Conservation (phyloP, 768 basidiomycete genomes). For the Hygrocybe coccinea region DNA sequence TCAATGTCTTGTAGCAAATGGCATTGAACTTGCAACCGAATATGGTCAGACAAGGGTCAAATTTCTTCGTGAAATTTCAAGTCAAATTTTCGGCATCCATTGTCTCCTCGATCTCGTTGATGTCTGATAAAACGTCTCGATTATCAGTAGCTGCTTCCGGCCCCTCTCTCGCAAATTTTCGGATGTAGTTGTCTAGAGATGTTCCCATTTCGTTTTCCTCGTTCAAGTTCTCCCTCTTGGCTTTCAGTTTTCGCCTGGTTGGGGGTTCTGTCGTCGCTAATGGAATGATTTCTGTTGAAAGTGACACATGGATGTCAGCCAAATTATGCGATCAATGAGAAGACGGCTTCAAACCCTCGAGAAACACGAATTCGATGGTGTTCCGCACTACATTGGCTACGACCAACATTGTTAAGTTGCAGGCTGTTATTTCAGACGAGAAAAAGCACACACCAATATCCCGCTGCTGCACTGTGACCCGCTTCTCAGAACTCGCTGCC, state of each 20-base stretch:
- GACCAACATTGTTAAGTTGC: slow-evolving; percentile 1
- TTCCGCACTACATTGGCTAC: slow-evolving; percentile 58
- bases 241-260: not conserved
- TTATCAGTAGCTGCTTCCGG: too few relatives aligned
- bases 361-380: slow-evolving; percentile 72
- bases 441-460: slow-evolving; percentile 60
- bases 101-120: too few relatives aligned
- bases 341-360: slow-evolving; percentile 51
- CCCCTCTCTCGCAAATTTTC: too few relatives aligned
- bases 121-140: too few relatives aligned
- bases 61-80: too few relatives aligned
- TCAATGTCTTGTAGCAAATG: too few relatives aligned
- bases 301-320: not conserved
- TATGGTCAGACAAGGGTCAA: too few relatives aligned
- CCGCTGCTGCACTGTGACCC: slow-evolving; percentile 69
- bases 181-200: too few relatives aligned
- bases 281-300: not conserved
- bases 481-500: slow-evolving; percentile 64
- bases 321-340: not conserved
- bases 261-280: not conserved
- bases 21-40: too few relatives aligned
- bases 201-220: too few relatives aligned
- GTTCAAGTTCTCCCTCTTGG: not conserved
- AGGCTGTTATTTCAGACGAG: not conserved
- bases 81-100: too few relatives aligned